A percentile compares a stretch with the other conserved stretches of the same genome.
phyloP scores from a whole-genome alignment of 108 stramenopile species.

The Cyclotella baltica region DNA sequence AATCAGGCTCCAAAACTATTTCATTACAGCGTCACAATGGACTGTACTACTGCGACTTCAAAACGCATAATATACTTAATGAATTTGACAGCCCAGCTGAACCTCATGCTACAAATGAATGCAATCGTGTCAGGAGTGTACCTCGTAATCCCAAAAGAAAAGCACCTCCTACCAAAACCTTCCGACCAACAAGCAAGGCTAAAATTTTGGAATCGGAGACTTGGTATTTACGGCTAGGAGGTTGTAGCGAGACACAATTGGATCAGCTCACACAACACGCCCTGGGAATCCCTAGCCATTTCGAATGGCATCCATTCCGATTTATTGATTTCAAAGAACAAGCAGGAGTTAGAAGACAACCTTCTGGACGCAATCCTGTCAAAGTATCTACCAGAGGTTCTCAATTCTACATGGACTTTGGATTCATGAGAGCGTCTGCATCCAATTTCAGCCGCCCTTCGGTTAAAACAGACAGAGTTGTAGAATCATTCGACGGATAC shows the following conservation, averaged over 20 bases:
- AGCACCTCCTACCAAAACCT: background rate
- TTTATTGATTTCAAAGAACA: too few relatives aligned
- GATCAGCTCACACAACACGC: background rate
- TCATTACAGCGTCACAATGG: background rate
- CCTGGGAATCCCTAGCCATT: background rate
- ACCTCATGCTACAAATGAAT: too few relatives aligned
- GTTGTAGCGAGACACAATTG: too few relatives aligned
- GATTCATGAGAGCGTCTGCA: too few relatives aligned
- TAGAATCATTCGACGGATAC: too few relatives aligned
- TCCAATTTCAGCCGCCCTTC: too few relatives aligned
- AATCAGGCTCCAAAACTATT: background rate
- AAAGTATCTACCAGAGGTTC: background rate
- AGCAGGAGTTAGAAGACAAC: background rate
- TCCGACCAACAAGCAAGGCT: background rate
- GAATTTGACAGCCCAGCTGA: too few relatives aligned
- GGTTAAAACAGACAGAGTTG: background rate
- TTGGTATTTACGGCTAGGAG: slow-evolving; percentile 1
- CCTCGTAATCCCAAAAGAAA: too few relatives aligned
- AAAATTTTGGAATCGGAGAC: slow-evolving; percentile 10
- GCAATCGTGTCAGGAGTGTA: too few relatives aligned
- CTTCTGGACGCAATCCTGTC: background rate
- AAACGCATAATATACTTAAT: too few relatives aligned
- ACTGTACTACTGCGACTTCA: background rate
- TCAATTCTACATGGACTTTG: background rate
- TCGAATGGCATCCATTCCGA: too few relatives aligned